Evolutionary conservation across 2,329 filamentous ascomycete species (phyloP).

Genomic region (Rhexocercosporidium sp.): DNA sequence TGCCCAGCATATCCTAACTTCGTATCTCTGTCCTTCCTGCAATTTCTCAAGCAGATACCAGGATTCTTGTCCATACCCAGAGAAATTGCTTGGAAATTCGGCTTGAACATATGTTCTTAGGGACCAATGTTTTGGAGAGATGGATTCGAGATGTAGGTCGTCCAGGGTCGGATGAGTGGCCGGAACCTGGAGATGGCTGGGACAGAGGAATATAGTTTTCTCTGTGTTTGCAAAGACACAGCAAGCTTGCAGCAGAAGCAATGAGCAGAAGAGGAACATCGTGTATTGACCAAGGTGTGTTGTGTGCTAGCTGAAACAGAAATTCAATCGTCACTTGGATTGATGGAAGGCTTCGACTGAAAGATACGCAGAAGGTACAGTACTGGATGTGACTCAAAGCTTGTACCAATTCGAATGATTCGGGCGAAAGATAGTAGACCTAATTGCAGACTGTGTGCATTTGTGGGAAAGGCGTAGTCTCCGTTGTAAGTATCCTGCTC

Average conservation of each 20-base stretch:
- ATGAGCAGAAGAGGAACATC: conserved; percentile 28
- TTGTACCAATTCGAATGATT: not conserved
- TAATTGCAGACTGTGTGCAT: not conserved
- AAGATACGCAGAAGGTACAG: not conserved
- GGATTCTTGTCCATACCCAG: conserved; percentile 63
- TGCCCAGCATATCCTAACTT: conserved; percentile 91
- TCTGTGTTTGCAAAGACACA: conserved; percentile 75
- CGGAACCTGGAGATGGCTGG: conserved; percentile 61
- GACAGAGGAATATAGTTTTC: conserved; percentile 86
- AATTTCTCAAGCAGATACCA: conserved; percentile 82
- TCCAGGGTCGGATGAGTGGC: conserved; percentile 60
- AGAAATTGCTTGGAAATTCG: conserved; percentile 64
- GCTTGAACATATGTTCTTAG: conserved; percentile 70
- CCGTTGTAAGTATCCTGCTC: not conserved
- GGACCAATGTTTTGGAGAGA: conserved; percentile 61
- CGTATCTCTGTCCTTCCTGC: conserved; percentile 77
- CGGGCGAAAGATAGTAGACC: not conserved
- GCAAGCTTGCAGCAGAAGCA: conserved; percentile 27
- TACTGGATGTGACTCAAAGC: not conserved
- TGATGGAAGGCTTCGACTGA: not conserved
- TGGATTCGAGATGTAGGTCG: conserved; percentile 65
- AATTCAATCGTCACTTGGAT: not conserved
- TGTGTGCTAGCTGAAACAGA: not conserved
- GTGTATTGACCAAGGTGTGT: not conserved
- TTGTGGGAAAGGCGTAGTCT: no score